phyloP scores from a whole-genome alignment of 371 early-diverging fungal species.

The Coemansia sp. region DNA sequence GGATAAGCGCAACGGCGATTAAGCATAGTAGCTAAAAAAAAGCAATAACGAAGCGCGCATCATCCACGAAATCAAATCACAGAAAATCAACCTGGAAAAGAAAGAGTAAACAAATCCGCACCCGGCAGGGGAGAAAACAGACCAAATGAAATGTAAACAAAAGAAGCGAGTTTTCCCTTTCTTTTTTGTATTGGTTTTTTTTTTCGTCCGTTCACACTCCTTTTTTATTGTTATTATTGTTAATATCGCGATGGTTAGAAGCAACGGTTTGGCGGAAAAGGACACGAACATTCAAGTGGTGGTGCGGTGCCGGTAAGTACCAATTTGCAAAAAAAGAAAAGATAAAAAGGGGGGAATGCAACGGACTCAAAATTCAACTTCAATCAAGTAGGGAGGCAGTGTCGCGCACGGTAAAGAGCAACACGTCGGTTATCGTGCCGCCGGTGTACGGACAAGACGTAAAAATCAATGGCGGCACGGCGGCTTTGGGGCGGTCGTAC shows the following conservation, averaged over 20 bases:
- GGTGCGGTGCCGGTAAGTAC: conserved; percentile 64
- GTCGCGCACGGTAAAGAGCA: conserved; percentile 15
- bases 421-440: conserved; percentile 50
- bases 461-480: conserved; percentile 10
- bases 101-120: conserved; percentile 1
- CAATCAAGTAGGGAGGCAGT: conserved; percentile 21
- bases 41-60: too few species aligned
- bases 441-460: conserved; percentile 52
- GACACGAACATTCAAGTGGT: conserved; percentile 67
- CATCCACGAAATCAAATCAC: too few species aligned
- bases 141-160: conserved; percentile 5
- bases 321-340: background rate
- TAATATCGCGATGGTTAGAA: conserved; percentile 3
- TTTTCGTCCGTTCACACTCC: background rate
- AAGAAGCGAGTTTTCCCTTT: background rate
- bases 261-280: conserved; percentile 31
- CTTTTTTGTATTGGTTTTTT: background rate
- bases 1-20: too few species aligned
- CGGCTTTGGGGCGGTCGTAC: conserved; percentile 63
- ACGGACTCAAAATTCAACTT: background rate
- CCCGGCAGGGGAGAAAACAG: background rate
- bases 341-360: background rate
- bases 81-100: too few species aligned
- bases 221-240: background rate
- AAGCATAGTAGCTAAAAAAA: too few species aligned